Evolutionary conservation across 805 yeast genomes (phyloP), one percentile per base, ranked within the genome.

Genomic region (Pichia cephalocereana): DNA sequence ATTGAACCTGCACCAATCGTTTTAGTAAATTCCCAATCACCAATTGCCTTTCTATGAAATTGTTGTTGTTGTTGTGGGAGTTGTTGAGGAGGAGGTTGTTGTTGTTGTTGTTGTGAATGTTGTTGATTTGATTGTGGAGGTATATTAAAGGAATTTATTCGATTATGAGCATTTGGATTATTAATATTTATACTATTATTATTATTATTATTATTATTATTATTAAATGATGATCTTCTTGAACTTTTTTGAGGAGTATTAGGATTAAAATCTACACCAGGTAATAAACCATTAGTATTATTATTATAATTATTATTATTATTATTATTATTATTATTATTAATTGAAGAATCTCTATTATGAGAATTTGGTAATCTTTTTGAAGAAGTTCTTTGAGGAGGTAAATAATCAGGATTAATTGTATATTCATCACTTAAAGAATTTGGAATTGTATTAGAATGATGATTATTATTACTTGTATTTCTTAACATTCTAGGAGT

Each of bases 1-100:
- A 93, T 93, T 0, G 96, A 88, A 4, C 99, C 99, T 2, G 98
- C 96, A 40, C 99, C 99, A 42, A 93, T 86, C 2, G 96, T 89
- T 66, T 88, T 88, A 49, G 86, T 75, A 57, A 91, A 90, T 57
- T 87, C 95, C 99, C 99, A 91, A 55, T 93, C 96, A 14, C 98
- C 99, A 47, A 91, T 83, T 6, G 96, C 76, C 50, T 83, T 84
- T 54, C 98, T 79, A 63, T 89, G 91, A 57, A 86, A 85, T 26
- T 56, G 55, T 31, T 47, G 50, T 10, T 37, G 39, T 23, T 41
- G 46, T 27, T 40, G 43, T 36, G 47, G 50, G 18, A 53, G 59
- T 18, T 47, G 52, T 34, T 43, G 50, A 17, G 27, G 41, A 23
- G 48, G 57, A 47, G 42, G 51, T 34, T 19, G 38, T 2, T 9